These are phyloP conservation scores for Cryptococcus jaspeensis DNA, from an alignment of 1,284 basidiomycete genomes.

Conservation along the genomic window DNA sequence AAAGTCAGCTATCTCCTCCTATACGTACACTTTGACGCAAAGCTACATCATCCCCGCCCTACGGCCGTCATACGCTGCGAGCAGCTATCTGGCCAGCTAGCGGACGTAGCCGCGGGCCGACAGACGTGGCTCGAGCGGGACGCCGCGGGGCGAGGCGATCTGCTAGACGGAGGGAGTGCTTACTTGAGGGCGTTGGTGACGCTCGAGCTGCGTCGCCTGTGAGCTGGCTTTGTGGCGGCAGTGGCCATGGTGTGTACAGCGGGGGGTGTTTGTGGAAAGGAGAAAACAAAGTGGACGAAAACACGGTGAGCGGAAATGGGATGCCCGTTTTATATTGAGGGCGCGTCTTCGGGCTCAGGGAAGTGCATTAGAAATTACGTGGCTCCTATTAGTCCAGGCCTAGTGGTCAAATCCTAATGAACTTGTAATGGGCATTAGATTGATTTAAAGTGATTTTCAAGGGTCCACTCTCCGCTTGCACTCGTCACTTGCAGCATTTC, in stretches of 20 bases:
- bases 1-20: not conserved
- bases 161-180: not conserved
- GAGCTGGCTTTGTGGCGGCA: slow-evolving; percentile 2
- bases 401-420: too few species aligned
- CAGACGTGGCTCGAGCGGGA: too few species aligned
- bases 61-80: not conserved
- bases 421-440: too few species aligned
- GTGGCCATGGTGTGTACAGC: not conserved
- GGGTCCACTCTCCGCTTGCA: too few species aligned
- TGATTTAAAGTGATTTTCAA: too few species aligned
- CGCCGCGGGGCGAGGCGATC: not conserved
- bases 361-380: not conserved
- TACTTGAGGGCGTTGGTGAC: slow-evolving; percentile 42
- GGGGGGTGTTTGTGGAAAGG: not conserved
- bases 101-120: too few species aligned
- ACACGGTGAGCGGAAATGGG: not conserved
- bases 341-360: not conserved
- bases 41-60: not conserved
- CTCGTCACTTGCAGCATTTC: too few species aligned
- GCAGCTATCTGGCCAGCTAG: not conserved
- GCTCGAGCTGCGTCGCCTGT: slow-evolving; percentile 37
- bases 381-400: too few species aligned
- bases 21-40: slow-evolving; percentile 1
- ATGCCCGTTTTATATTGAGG: not conserved
- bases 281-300: not conserved